A percentile compares a stretch with the other conserved stretches of the same genome.
Evolutionary conservation across 305 asterid genomes (phyloP).

Genomic region (Solanum hybrid): DNA sequence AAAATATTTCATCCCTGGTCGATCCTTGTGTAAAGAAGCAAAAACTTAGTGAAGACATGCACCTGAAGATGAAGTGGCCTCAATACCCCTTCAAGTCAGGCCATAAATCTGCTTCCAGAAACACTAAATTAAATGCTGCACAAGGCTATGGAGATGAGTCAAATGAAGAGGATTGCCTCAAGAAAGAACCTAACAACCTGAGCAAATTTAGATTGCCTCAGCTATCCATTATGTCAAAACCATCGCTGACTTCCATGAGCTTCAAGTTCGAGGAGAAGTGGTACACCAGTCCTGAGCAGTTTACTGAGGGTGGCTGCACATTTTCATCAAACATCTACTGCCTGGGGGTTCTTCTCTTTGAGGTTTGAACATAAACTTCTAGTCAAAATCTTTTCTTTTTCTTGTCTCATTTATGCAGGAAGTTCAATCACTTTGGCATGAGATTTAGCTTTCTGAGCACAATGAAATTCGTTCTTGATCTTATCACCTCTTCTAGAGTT

Average conservation of each 20-base stretch:
- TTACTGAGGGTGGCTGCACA: slow-evolving; percentile 44
- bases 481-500: neutral
- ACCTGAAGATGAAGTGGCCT: slow-evolving; percentile 44
- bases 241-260: slow-evolving; percentile 27
- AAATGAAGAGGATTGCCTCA: slow-evolving; percentile 22
- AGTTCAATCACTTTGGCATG: neutral
- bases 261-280: slow-evolving; percentile 57
- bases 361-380: slow-evolving; percentile 50
- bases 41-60: slow-evolving; percentile 38
- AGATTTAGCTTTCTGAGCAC: neutral
- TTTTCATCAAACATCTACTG: slow-evolving; percentile 77
- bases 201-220: slow-evolving; percentile 19
- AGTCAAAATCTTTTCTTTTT: slow-evolving; percentile 3
- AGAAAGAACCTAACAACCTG: slow-evolving; percentile 21
- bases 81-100: slow-evolving; percentile 50
- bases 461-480: neutral
- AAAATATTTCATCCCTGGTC: slow-evolving; percentile 21
- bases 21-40: slow-evolving; percentile 44
- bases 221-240: slow-evolving; percentile 30
- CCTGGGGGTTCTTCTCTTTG: slow-evolving; percentile 91
- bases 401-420: slow-evolving; percentile 2
- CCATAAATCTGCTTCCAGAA: slow-evolving; percentile 21
- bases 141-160: slow-evolving; percentile 26
- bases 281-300: slow-evolving; percentile 84
- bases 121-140: slow-evolving; percentile 16